Conservation (phyloP, 2,329 filamentous ascomycete genomes). For the Fusarium oligoseptatum region DNA sequence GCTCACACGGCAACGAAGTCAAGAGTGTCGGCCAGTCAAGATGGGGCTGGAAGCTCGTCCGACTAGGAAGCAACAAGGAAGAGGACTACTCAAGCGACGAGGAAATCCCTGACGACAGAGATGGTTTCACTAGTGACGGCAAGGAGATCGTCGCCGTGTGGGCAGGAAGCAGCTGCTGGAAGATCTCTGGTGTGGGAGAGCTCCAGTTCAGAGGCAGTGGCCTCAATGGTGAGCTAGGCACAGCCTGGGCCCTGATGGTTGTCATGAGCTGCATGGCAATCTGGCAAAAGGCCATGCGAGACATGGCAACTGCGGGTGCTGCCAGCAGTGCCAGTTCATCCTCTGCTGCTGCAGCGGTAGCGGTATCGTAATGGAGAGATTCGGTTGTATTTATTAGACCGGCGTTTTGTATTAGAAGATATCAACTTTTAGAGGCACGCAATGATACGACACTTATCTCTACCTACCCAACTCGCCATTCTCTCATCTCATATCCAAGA, state of each 20-base stretch:
- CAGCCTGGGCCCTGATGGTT: conserved; percentile 42
- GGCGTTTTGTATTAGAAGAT: not conserved
- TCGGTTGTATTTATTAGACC: not conserved
- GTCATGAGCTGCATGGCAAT: conserved; percentile 46
- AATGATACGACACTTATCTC: conserved; percentile 6
- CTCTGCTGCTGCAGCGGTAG: conserved; percentile 5
- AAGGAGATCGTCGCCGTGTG: conserved; percentile 44
- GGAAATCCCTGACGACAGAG: conserved; percentile 6
- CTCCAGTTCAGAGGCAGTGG: conserved; percentile 45
- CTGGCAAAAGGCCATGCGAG: conserved; percentile 33
- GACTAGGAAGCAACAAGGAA: conserved; percentile 27
- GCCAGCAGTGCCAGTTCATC: not conserved
- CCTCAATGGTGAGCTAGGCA: conserved; percentile 44
- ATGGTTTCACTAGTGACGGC: conserved; percentile 40
- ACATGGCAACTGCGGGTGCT: conserved; percentile 16
- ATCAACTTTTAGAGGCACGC: not conserved
- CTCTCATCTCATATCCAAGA: not conserved
- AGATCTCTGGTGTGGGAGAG: conserved; percentile 39
- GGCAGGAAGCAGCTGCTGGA: conserved; percentile 29
- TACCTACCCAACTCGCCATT: not conserved
- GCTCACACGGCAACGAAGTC: conserved; percentile 37
- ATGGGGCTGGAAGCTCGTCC: conserved; percentile 44
- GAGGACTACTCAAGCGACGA: conserved; percentile 21
- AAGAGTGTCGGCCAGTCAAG: conserved; percentile 34
- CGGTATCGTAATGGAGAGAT: not conserved